phyloP scores from a whole-genome alignment of 2,329 filamentous ascomycete species.

The Ophiosphaerella korrae region DNA sequence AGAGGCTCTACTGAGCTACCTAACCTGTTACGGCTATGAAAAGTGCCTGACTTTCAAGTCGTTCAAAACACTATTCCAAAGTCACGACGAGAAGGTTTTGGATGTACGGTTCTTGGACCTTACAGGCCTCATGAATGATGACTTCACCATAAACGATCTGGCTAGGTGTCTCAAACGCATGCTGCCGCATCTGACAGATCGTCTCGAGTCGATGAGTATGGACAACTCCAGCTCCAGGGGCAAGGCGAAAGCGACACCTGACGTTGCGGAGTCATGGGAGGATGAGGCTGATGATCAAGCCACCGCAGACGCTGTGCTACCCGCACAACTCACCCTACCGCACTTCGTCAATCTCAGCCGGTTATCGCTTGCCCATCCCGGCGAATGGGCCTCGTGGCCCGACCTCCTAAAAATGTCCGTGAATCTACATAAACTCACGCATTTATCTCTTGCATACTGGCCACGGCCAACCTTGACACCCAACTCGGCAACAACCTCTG shows the following conservation, averaged over 20 bases:
- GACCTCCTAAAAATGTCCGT: conserved; percentile 60
- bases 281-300: conserved; percentile 41
- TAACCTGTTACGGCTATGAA: conserved; percentile 56
- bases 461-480: conserved; percentile 63
- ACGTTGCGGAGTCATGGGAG: conserved; percentile 55
- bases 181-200: conserved; percentile 8
- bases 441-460: conserved; percentile 68
- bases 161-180: conserved; percentile 48
- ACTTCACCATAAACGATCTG: conserved; percentile 57
- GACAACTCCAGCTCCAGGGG: conserved; percentile 3
- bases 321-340: conserved; percentile 25
- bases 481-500: conserved; percentile 54
- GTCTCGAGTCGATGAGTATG: conserved; percentile 20
- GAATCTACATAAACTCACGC: conserved; percentile 62
- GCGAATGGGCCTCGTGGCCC: conserved; percentile 57
- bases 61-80: conserved; percentile 58
- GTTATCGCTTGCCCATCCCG: conserved; percentile 62
- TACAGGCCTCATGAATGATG: conserved; percentile 54
- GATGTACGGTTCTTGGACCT: conserved; percentile 60
- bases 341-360: conserved; percentile 61
- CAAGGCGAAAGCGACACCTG: conserved; percentile 19
- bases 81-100: conserved; percentile 37
- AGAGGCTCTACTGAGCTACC: conserved; percentile 60
- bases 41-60: conserved; percentile 49
- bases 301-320: conserved; percentile 1